Base-by-base conservation (phyloP, 2,329 filamentous ascomycete genomes). In the Talaromyces islandicus region DNA sequence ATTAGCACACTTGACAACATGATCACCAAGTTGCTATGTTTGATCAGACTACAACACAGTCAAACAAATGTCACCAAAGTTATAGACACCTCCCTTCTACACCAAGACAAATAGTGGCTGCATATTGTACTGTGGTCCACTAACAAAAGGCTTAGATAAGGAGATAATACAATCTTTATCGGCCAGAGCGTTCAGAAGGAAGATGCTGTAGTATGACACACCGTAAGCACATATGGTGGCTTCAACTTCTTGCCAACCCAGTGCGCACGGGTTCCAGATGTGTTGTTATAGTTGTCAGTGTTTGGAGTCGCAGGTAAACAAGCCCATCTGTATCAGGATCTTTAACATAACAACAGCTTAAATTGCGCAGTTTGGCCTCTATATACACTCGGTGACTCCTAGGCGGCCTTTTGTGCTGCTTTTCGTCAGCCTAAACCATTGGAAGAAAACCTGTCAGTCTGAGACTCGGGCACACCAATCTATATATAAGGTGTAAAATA, bases 361-460 rank as follows among this genome's bases (percentile, higher is more conserved):
- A 71, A 46, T 66, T 61, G 27, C 63, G 12, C 2, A 71, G 57
- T 17, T 69, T 67, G 7, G 67, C 70, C 64, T 72, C 69, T 14
- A 66, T 19, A 56, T 72, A n/a, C n/a, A n/a, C n/a, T n/a, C n/a
- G n/a, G n/a, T n/a, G n/a, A n/a, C n/a, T n/a, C n/a, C n/a, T n/a
- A n/a, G n/a, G n/a, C n/a, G n/a, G n/a, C n/a, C n/a, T n/a, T n/a
- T n/a, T n/a, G n/a, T n/a, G n/a, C n/a, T n/a, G n/a, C n/a, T n/a
- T n/a, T n/a, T n/a, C n/a, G n/a, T n/a, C n/a, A n/a, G n/a, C n/a
- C n/a, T n/a, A n/a, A n/a, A n/a, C n/a, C n/a, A n/a, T n/a, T n/a
- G n/a, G n/a, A n/a, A n/a, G n/a, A n/a, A n/a, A n/a, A n/a, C n/a
- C n/a, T n/a, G n/a, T n/a, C n/a, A n/a, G n/a, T n/a, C n/a, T n/a